These are phyloP conservation scores for Talaromyces liani DNA, from an alignment of 495 filamentous ascomycete species.

Conservation along the genomic window DNA sequence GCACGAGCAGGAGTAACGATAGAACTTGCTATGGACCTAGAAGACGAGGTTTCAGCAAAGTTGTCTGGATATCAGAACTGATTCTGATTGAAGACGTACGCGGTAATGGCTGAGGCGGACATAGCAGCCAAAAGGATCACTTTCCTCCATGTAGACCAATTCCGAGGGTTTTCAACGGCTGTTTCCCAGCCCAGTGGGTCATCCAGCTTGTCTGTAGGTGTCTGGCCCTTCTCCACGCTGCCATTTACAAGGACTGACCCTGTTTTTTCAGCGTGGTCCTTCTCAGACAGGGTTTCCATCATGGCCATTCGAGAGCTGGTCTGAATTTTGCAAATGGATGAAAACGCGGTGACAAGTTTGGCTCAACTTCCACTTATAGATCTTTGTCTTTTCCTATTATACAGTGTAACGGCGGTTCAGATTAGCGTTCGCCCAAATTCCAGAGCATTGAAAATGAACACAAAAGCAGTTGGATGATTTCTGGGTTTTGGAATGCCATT, in stretches of 20 bases:
- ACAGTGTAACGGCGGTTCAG: background rate
- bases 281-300: background rate
- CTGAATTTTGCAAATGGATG: background rate
- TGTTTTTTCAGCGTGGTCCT: background rate
- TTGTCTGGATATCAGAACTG: background rate
- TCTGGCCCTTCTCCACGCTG: background rate
- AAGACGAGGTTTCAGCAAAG: background rate
- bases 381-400: background rate
- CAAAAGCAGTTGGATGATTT: background rate
- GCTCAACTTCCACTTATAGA: background rate
- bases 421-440: background rate
- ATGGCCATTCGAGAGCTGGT: background rate
- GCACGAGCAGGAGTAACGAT: slow-evolving; percentile 1
- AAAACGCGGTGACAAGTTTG: background rate
- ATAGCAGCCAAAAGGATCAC: slow-evolving; percentile 1
- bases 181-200: background rate
- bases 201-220: background rate
- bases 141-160: slow-evolving; percentile 7
- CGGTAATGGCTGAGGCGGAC: slow-evolving; percentile 2
- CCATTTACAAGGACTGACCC: background rate
- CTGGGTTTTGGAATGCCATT: background rate
- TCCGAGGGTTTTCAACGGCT: slow-evolving; percentile 2
- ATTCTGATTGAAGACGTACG: background rate
- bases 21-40: slow-evolving; percentile 7
- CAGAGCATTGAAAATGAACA: background rate